A percentile compares a stretch with the other conserved stretches of the same genome.
Evolutionary conservation across 345 rosid species (phyloP).

Genomic region (Salix caprea): DNA sequence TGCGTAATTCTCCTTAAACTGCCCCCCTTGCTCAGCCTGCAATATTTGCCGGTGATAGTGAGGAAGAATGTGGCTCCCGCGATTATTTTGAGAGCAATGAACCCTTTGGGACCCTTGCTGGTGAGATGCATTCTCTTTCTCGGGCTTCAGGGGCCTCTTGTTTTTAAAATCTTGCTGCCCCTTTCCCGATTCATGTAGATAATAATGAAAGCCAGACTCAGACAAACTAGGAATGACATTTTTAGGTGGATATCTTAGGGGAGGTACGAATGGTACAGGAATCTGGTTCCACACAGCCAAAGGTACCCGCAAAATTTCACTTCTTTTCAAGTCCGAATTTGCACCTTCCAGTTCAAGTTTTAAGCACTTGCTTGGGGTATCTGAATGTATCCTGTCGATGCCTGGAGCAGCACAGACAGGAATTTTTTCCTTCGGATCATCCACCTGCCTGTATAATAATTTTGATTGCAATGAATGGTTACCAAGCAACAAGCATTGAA

Average conservation of each 20-base stretch:
- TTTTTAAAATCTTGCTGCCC: neutral
- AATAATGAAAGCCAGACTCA: neutral
- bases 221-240: neutral
- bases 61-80: neutral
- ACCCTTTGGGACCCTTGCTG: neutral
- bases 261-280: conserved; percentile 3
- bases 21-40: neutral
- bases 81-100: neutral
- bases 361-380: neutral
- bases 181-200: neutral
- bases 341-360: neutral
- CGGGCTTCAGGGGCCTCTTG: neutral
- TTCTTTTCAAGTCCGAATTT: neutral
- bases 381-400: neutral
- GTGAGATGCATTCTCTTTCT: neutral
- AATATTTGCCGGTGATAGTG: neutral
- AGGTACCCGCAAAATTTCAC: neutral
- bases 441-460: conserved; percentile 1
- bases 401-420: neutral
- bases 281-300: neutral
- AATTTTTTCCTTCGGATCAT: neutral
- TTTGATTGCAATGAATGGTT: neutral
- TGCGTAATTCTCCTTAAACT: neutral
- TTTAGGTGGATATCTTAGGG: conserved; percentile 24
- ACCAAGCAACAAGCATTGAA: neutral